Evolutionary conservation across 2,329 filamentous ascomycete species (phyloP).

Genomic region (Paecilomyces variotii): DNA sequence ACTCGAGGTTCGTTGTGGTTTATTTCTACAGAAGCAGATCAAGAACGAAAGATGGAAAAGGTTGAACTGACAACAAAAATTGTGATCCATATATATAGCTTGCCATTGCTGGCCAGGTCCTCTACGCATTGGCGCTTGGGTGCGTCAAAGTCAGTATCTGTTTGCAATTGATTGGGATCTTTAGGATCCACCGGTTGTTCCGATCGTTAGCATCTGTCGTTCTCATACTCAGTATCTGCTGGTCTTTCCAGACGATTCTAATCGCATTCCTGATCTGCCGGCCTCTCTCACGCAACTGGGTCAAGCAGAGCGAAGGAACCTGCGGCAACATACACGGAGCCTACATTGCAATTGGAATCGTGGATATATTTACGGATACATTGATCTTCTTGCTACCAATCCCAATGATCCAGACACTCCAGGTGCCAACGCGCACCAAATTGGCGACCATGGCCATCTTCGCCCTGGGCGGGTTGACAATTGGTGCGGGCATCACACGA

Average conservation of each 20-base stretch:
- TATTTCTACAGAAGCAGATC: neutral
- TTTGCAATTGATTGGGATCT: neutral
- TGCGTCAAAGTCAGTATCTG: constrained; percentile 1
- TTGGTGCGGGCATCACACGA: neutral
- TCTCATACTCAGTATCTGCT: neutral
- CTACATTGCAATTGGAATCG: neutral
- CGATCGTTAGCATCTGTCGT: neutral
- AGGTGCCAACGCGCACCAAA: neutral
- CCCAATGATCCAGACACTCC: neutral
- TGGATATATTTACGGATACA: neutral
- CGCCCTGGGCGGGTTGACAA: neutral
- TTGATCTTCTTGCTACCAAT: neutral
- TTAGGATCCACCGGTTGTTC: neutral
- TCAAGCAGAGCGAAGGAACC: neutral
- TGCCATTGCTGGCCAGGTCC: constrained; percentile 1
- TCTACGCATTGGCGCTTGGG: constrained; percentile 2
- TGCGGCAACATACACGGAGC: neutral
- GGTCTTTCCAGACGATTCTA: constrained; percentile 1
- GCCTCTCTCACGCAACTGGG: constrained; percentile 1
- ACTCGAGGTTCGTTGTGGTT: neutral
- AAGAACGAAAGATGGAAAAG: neutral
- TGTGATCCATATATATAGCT: neutral
- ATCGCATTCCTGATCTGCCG: constrained; percentile 1
- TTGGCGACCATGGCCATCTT: constrained; percentile 1
- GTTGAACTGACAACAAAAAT: too few species aligned